Base-by-base conservation (phyloP, 2,329 filamentous ascomycete genomes). In the Phyllosticta capitalensis region DNA sequence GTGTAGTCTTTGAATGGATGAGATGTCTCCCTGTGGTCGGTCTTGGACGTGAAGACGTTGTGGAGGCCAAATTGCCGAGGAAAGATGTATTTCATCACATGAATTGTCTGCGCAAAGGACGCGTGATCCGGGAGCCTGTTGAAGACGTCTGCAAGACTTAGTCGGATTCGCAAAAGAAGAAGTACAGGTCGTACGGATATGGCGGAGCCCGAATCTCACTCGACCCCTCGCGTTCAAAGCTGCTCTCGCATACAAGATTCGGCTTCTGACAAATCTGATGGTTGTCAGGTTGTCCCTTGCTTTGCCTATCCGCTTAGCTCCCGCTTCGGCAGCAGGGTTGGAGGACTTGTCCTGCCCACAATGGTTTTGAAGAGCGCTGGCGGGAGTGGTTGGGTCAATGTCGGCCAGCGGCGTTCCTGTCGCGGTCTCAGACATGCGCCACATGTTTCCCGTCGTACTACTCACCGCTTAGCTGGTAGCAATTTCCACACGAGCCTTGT, bases 31-130 rank as follows among this genome's bases (percentile, higher is more conserved):
- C 75, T 80, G 21, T 69, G 70, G 69, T 94, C 81, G 17, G 87
- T 79, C 3, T 77, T 74, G 5, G 85, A 89, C 0, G 85, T 90
- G 69, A 97, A 96, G n/a, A 88, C 90, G 72, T 97, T 99, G 68
- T 95, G 90, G 3, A 99, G 76, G 14, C 84, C 83, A 68, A 96
- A 97, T 67, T 97, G 92, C 10, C 87, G 81, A 30, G 94, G 94
- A 66, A 99, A 99, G 1, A 99, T 85, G 72, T 97, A 92, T 78
- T 92, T 94, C 82, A 96, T 83, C 20, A 95, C 74, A 65, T 88
- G 89, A 10, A 84, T 68, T 0, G 85, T 88, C 63, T 87, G 81
- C 12, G 73, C 68, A 1, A 76, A 67, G 65, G 82, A 75, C 45
- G 75, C 63, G 49, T 72, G 61, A 66, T 80, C 67, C 38, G 79